phyloP scores from a whole-genome alignment of 371 early-diverging fungal species.

The Cokeromyces recurvatus region DNA sequence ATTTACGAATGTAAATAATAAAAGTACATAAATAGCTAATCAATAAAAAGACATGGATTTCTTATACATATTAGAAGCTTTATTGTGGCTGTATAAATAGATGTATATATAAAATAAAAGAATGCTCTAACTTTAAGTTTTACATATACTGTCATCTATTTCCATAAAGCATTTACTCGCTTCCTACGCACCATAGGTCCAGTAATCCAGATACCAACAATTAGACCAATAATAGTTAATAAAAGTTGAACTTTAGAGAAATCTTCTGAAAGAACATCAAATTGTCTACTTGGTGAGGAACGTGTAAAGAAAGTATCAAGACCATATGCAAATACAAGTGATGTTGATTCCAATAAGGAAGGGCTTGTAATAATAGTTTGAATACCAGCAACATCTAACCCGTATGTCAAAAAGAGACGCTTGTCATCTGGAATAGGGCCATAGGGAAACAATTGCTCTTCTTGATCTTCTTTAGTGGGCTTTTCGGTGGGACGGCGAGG shows the following conservation, averaged over 20 bases:
- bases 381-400: constrained; percentile 64
- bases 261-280: constrained; percentile 88
- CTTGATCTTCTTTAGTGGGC: constrained; percentile 67
- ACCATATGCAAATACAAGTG: constrained; percentile 83
- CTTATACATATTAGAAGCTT: too few relatives aligned
- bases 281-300: constrained; percentile 80
- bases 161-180: constrained; percentile 57
- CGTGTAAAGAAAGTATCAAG: constrained; percentile 85
- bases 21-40: too few relatives aligned
- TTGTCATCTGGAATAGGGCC: constrained; percentile 68
- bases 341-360: constrained; percentile 88
- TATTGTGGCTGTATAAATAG: too few relatives aligned
- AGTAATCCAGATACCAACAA: constrained; percentile 61
- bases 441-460: constrained; percentile 82
- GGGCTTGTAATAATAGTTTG: constrained; percentile 66
- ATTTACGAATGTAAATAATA: too few relatives aligned
- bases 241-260: constrained; percentile 84
- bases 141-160: too few relatives aligned
- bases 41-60: too few relatives aligned
- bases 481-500: constrained; percentile 73
- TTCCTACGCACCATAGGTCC: constrained; percentile 71
- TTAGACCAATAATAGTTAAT: constrained; percentile 74
- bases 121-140: too few relatives aligned
- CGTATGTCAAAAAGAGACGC: constrained; percentile 69
- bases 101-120: too few relatives aligned